phyloP scores from a whole-genome alignment of 441 rosid species.

The Eruca vesicaria region DNA sequence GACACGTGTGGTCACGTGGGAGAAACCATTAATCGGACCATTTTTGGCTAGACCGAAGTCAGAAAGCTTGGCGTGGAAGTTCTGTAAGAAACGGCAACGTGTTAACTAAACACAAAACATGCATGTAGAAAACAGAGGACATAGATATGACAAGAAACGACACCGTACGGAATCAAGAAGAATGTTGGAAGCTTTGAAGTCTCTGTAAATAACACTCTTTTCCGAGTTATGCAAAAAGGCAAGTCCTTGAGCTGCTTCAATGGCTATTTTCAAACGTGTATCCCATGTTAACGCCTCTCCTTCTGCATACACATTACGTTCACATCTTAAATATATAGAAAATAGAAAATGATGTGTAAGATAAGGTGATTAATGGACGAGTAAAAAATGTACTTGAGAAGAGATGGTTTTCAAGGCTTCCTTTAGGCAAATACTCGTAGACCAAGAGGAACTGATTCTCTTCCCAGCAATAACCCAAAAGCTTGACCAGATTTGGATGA shows the following conservation, averaged over 20 bases:
- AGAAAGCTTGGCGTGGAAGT: constrained; percentile 70
- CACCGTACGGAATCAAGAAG: constrained; percentile 65
- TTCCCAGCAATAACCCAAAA: constrained; percentile 87
- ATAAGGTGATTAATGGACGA: neutral
- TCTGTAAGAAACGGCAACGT: constrained; percentile 37
- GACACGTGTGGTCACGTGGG: constrained; percentile 72
- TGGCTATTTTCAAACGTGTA: constrained; percentile 59
- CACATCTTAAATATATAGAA: neutral
- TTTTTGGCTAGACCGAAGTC: constrained; percentile 84
- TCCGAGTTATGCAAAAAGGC: constrained; percentile 74
- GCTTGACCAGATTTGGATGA: constrained; percentile 80
- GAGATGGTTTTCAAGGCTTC: constrained; percentile 82
- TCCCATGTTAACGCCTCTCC: constrained; percentile 74
- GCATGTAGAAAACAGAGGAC: neutral
- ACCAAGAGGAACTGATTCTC: constrained; percentile 71
- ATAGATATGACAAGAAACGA: neutral
- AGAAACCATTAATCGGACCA: constrained; percentile 68
- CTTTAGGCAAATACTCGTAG: constrained; percentile 67
- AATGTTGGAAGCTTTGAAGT: constrained; percentile 85
- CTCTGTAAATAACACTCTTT: constrained; percentile 82
- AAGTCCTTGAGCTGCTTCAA: constrained; percentile 86
- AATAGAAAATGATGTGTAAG: neutral
- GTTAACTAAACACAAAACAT: neutral
- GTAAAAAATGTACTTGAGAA: constrained; percentile 51
- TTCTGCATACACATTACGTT: constrained; percentile 35